Evolutionary conservation across 1,284 basidiomycete species (phyloP), one percentile per base, ranked within the genome.

Genomic region (Cutaneotrichosporon sp.): DNA sequence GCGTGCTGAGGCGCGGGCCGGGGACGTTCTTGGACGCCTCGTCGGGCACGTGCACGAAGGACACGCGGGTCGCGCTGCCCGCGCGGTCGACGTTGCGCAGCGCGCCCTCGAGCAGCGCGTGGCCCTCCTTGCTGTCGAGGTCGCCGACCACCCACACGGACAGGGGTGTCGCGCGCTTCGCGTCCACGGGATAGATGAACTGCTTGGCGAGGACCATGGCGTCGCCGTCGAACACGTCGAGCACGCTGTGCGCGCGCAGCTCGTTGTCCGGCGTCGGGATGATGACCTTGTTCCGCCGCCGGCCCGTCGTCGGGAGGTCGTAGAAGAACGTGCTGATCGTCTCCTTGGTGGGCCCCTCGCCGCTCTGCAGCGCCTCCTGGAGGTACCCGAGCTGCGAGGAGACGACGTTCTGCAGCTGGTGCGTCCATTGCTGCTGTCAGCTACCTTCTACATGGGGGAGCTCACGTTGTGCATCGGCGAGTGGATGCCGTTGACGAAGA

Each of bases 401-500:
- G 33, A 87, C 73, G 67, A 90, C 89, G 5, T 72, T 77, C 74
- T 92, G 90, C 65, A 94, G 82, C 49, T 64, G 42, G 18, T 62
- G 56, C 22, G 71, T 72, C 72, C 75, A 88, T 43, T 84, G 84
- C 89, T 94, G 70, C 24, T 62, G 52, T 46, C 25, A 64, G 55
- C 45, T 11, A 22, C 3, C 24, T 13, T 8, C 14, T 34, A 31
- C 29, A 9, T 13, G 24, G 5, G 14, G 25, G 25, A 27, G 81
- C 88, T 71, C 66, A 93, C 92, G 61, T 90, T 88, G 65, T 86
- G 84, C 62, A 91, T 79, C 7, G 84, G 79, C 33, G 88, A 83
- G 72, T 90, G 85, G 70, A 89, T 92, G 16, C 95, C 95, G 71
- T 98, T 98, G 69, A 97, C 82, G 75, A 97, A 95, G 25, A 82